Evolutionary conservation across 2,329 filamentous ascomycete species (phyloP).

Genomic region (Didymella arachidicola): DNA sequence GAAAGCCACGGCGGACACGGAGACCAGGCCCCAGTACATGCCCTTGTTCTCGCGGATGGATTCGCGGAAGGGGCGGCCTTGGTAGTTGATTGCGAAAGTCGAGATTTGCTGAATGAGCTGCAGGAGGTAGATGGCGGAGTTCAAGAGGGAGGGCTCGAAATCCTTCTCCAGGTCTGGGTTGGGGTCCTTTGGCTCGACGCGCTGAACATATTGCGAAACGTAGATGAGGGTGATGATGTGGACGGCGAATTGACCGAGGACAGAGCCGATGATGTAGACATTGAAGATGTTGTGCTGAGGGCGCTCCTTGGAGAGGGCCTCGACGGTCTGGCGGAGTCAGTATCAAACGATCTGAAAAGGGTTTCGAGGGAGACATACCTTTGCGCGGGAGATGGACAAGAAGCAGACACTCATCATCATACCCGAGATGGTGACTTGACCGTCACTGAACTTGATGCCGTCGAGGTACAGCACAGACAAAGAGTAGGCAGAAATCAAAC

Average conservation of each 20-base stretch:
- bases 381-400: constrained; percentile 95
- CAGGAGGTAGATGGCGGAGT: constrained; percentile 94
- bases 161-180: constrained; percentile 92
- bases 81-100: constrained; percentile 99
- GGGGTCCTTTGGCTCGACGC: constrained; percentile 72
- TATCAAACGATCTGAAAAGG: neutral
- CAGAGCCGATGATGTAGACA: constrained; percentile 96
- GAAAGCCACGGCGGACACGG: constrained; percentile 89
- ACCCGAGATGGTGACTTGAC: constrained; percentile 96
- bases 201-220: constrained; percentile 87
- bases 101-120: constrained; percentile 99
- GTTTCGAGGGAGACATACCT: constrained; percentile 57
- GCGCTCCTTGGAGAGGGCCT: constrained; percentile 93
- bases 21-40: constrained; percentile 97
- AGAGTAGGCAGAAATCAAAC: constrained; percentile 96
- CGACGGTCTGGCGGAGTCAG: constrained; percentile 71
- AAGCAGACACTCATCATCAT: constrained; percentile 99
- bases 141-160: constrained; percentile 90
- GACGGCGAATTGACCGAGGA: constrained; percentile 95
- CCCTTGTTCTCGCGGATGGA: constrained; percentile 93
- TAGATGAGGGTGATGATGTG: constrained; percentile 96
- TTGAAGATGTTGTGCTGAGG: constrained; percentile 99
- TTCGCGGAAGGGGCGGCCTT: constrained; percentile 96
- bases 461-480: constrained; percentile 95
- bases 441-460: constrained; percentile 98